Base-by-base conservation (phyloP, 306 rosid species). In the Quercus cerris region DNA sequence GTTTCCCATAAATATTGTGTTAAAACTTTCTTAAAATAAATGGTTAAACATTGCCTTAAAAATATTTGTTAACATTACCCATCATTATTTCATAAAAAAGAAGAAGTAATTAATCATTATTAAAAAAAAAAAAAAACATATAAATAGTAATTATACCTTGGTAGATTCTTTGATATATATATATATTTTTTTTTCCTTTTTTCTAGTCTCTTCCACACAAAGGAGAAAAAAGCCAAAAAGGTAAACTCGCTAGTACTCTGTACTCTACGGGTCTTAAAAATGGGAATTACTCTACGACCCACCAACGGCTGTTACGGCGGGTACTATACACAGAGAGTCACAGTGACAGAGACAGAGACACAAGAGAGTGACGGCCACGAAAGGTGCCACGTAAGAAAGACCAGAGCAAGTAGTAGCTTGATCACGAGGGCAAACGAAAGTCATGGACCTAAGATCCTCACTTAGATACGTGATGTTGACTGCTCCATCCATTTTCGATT, bases 391-490 rank as follows among this genome's bases (percentile, higher is more conserved):
- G 81, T 81, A 20, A 56, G 63, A 75, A 19, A 3, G 7, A 62
- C 11, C 38, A 17, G 6, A 30, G 20, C 25, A 56, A 46, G 76
- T 63, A 74, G 62, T 25, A 23, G 77, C 19, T 31, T 38, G 85
- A 70, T 81, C 81, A 84, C 85, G 86, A 84, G 90, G 55, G 71
- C 52, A 17, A 19, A 0, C 46, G 2, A 69, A 31, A 73, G 90
- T 84, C 84, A 73, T 75, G 27, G 4, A 44, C 75, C 73, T 25
- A 77, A 85, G 88, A 87, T 85, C 72, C 88, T 85, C 61, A 77
- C 15, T 82, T 80, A 68, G 88, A 87, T 87, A 30, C 85, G 81
- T 31, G 91, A 87, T 58, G 77, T 73, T 82, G 91, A 87, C 88
- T 75, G 68, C 80, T 74, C 85, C 70, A 38, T 4, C 30, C 20